These are phyloP conservation scores for Flaveria trinervia DNA, from an alignment of 129 eudicot species.

Conservation along the genomic window DNA sequence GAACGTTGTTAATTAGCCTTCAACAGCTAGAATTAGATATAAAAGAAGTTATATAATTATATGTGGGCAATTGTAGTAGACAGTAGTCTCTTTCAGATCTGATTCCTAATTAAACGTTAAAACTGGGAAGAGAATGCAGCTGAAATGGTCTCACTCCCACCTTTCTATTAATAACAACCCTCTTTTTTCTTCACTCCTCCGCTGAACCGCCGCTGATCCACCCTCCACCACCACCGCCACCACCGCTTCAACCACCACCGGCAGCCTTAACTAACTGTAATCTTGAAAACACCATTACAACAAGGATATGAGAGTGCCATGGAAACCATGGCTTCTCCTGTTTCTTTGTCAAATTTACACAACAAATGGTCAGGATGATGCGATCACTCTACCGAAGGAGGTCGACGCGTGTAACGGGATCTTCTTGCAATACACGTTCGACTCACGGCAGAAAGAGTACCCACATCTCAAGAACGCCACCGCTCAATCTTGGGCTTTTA, in stretches of 20 bases:
- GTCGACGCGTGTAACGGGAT: conserved; percentile 62
- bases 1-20: no score
- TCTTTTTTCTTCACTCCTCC: conserved; percentile 20
- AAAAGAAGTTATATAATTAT: not conserved
- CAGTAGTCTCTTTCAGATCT: not conserved
- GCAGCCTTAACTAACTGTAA: not conserved
- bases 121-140: conserved; percentile 47
- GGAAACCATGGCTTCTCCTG: conserved; percentile 40
- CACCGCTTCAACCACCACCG: not conserved
- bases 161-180: conserved; percentile 34
- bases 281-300: conserved; percentile 4
- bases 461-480: conserved; percentile 68
- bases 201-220: conserved; percentile 23
- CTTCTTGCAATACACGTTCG: conserved; percentile 52
- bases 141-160: conserved; percentile 39
- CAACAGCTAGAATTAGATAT: no score
- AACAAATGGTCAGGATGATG: conserved; percentile 43
- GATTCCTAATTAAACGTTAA: conserved; percentile 18
- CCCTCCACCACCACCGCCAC: not conserved
- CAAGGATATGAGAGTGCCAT: conserved; percentile 47
- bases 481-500: conserved; percentile 83
- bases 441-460: conserved; percentile 55
- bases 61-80: not conserved
- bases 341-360: conserved; percentile 11
- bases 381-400: conserved; percentile 43